Conservation (phyloP, 1,284 basidiomycete genomes). For the Ustilago shanxiensis region DNA sequence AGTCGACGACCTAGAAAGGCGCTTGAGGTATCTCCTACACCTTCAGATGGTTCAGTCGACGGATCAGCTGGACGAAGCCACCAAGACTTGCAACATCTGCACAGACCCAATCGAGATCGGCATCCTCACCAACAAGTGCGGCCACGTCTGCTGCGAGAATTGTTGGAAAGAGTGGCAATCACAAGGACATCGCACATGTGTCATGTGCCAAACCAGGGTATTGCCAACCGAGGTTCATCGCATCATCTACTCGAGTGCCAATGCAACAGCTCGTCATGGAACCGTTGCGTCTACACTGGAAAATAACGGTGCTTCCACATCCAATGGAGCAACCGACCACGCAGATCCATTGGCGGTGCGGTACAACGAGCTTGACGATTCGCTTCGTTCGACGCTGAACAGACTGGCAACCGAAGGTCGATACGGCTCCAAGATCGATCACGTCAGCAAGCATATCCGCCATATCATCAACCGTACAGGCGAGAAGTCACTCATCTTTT, state of each 20-base stretch:
- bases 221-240: constrained; percentile 59
- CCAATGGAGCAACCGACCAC: background rate
- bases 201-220: constrained; percentile 61
- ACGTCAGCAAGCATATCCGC: constrained; percentile 59
- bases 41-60: constrained; percentile 57
- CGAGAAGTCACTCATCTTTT: constrained; percentile 66
- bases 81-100: constrained; percentile 62
- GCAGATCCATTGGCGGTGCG: constrained; percentile 16
- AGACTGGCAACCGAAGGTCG: constrained; percentile 45
- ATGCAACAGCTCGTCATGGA: constrained; percentile 3
- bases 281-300: constrained; percentile 11
- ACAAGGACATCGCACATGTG: constrained; percentile 56
- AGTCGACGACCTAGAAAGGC: constrained; percentile 50
- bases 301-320: background rate
- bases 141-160: constrained; percentile 62
- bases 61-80: constrained; percentile 43
- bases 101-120: constrained; percentile 62
- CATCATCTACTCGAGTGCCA: constrained; percentile 51
- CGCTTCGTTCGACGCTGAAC: constrained; percentile 36
- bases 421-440: constrained; percentile 65
- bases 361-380: constrained; percentile 46
- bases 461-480: constrained; percentile 45
- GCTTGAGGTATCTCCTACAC: constrained; percentile 61
- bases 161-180: constrained; percentile 66
- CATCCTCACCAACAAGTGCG: constrained; percentile 61